These are phyloP conservation scores for Tulasnella sp. DNA, from an alignment of 768 basidiomycete species.

Conservation along the genomic window DNA sequence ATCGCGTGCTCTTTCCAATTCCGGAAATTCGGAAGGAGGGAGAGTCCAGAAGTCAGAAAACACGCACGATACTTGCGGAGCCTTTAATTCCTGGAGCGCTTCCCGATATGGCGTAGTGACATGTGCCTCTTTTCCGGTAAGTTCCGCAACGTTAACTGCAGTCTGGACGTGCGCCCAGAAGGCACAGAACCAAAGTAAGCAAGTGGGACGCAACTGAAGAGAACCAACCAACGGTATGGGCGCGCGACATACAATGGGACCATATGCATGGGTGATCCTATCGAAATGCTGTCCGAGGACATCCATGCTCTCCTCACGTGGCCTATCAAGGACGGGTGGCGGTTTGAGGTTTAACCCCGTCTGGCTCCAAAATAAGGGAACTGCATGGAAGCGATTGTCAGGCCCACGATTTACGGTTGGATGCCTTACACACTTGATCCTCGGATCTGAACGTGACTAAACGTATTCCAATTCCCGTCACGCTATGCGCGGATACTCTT, in stretches of 20 bases:
- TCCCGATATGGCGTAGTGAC: slow-evolving; percentile 71
- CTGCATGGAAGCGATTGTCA: slow-evolving; percentile 30
- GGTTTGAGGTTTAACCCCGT: slow-evolving; percentile 79
- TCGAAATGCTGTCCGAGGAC: slow-evolving; percentile 64
- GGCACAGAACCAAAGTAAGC: background rate
- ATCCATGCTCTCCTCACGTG: slow-evolving; percentile 56
- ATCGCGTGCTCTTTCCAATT: too few species aligned
- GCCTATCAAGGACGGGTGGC: slow-evolving; percentile 67
- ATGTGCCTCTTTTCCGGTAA: slow-evolving; percentile 72
- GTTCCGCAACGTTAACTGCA: slow-evolving; percentile 82
- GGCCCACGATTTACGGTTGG: background rate
- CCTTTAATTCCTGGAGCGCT: slow-evolving; percentile 44
- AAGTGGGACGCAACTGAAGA: background rate
- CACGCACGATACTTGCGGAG: slow-evolving; percentile 47
- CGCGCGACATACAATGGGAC: slow-evolving; percentile 30
- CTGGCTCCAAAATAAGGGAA: slow-evolving; percentile 90
- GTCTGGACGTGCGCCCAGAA: slow-evolving; percentile 35
- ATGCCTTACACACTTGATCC: slow-evolving; percentile 60
- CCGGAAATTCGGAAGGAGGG: too few species aligned
- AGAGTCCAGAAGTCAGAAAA: background rate
- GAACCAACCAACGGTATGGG: background rate
- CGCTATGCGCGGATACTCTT: slow-evolving; percentile 34
- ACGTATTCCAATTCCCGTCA: slow-evolving; percentile 61
- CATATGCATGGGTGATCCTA: slow-evolving; percentile 53
- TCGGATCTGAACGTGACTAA: slow-evolving; percentile 80